A percentile compares a stretch with the other conserved stretches of the same genome.
phyloP scores from a whole-genome alignment of 192 early-diverging fungal genomes.

The Geosiphon pyriformis region DNA sequence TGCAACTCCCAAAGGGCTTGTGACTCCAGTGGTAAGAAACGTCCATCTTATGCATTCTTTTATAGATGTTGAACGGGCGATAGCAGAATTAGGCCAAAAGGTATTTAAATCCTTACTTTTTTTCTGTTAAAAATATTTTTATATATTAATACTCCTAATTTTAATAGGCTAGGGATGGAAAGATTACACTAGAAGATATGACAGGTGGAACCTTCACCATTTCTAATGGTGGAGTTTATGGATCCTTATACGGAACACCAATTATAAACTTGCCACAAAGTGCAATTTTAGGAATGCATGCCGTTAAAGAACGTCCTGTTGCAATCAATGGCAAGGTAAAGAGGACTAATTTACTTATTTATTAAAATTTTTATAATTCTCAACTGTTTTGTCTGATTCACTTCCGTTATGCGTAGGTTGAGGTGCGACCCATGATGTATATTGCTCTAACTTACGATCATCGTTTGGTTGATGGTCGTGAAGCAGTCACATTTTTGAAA shows the following conservation, averaged over 20 bases:
- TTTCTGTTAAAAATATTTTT: not conserved
- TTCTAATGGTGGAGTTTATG: conserved; percentile 98
- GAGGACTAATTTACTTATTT: not conserved
- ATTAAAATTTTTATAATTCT: conserved; percentile 15
- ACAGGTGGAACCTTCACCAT: conserved; percentile 98
- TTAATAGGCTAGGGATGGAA: conserved; percentile 83
- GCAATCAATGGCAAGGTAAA: conserved; percentile 86
- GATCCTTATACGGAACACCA: conserved; percentile 94
- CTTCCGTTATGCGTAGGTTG: conserved; percentile 38
- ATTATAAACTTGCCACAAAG: conserved; percentile 98
- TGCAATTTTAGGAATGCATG: conserved; percentile 98
- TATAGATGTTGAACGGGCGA: conserved; percentile 86
- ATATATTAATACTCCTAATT: not conserved
- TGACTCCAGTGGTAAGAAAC: conserved; percentile 95
- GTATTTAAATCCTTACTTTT: conserved; percentile 42
- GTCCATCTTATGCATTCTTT: conserved; percentile 73
- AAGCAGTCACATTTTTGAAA: conserved; percentile 97
- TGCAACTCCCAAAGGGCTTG: conserved; percentile 97
- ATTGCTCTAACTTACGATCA: conserved; percentile 98
- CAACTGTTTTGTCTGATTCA: conserved; percentile 12
- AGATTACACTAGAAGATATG: conserved; percentile 97
- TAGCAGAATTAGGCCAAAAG: conserved; percentile 82
- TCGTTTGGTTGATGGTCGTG: conserved; percentile 97
- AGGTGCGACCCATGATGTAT: conserved; percentile 95
- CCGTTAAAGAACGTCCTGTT: conserved; percentile 93